Conservation (phyloP, 257 asterid species). For the Primulina huaijiensis region DNA sequence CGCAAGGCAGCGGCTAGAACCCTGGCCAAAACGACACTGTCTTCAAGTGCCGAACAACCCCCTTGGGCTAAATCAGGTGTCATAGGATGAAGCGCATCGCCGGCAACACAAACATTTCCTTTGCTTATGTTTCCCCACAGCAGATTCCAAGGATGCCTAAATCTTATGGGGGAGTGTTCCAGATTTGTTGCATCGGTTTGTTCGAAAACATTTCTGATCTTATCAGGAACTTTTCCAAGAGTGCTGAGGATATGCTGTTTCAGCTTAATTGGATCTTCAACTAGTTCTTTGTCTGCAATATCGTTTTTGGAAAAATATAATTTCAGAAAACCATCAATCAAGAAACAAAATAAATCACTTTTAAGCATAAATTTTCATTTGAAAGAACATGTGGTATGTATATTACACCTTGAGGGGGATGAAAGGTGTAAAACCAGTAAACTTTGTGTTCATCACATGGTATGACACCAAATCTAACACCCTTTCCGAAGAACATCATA, state of each 20-base stretch:
- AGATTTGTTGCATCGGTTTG: background rate
- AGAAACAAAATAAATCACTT: background rate
- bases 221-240: conserved; percentile 23
- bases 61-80: conserved; percentile 21
- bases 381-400: background rate
- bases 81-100: conserved; percentile 18
- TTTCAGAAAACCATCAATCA: background rate
- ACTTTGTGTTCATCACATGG: conserved; percentile 37
- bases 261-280: conserved; percentile 32
- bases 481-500: conserved; percentile 35
- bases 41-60: conserved; percentile 19
- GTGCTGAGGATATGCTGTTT: conserved; percentile 32
- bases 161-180: too few species aligned
- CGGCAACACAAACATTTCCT: conserved; percentile 6
- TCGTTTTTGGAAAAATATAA: background rate
- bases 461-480: conserved; percentile 38
- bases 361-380: background rate
- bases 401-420: conserved; percentile 25
- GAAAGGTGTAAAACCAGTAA: conserved; percentile 46
- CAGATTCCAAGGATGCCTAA: too few species aligned
- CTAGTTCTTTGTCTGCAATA: conserved; percentile 30
- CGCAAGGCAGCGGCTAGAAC: conserved; percentile 25
- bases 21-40: conserved; percentile 4
- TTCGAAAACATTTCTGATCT: too few species aligned
- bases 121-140: conserved; percentile 8